Percentiles rank a stretch among this genome's conserved stretches.
These are phyloP conservation scores for Ophiostoma piceae DNA, from an alignment of 2,329 filamentous ascomycete genomes.

Conservation along the genomic window DNA sequence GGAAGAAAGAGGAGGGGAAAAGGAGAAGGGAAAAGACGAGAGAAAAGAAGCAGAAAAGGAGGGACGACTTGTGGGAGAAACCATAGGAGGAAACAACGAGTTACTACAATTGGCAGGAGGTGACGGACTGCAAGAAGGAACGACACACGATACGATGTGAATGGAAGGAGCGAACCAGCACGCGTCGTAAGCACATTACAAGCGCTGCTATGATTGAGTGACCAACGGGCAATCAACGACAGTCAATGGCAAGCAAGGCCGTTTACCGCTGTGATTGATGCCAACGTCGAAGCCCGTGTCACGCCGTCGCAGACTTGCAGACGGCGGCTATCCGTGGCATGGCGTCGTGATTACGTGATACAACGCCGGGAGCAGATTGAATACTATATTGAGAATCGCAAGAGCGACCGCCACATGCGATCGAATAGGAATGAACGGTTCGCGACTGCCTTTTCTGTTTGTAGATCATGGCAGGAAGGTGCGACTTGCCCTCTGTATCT, in stretches of 20 bases:
- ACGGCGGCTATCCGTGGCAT: constrained; percentile 11
- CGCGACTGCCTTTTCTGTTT: background rate
- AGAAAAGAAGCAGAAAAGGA: background rate
- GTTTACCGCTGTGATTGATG: constrained; percentile 6
- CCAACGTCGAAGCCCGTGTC: background rate
- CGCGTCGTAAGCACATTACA: background rate
- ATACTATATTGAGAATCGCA: background rate
- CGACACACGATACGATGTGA: background rate
- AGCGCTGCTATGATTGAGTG: background rate
- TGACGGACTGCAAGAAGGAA: background rate
- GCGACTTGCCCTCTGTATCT: background rate
- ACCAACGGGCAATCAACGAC: background rate
- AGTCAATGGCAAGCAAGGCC: background rate
- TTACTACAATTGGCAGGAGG: background rate
- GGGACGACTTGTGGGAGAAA: background rate
- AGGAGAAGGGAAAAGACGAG: no score
- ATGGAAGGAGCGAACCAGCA: background rate
- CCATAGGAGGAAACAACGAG: background rate
- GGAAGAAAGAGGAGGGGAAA: background rate
- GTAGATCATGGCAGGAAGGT: background rate
- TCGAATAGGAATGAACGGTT: background rate
- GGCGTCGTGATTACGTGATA: constrained; percentile 1
- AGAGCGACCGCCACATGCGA: background rate
- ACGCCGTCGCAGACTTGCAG: background rate
- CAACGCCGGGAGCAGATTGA: background rate